A percentile compares a stretch with the other conserved stretches of the same genome.
These are phyloP conservation scores for Sphagnum tenellum DNA, from an alignment of 225 moss, liverwort and hornwort genomes.

Conservation along the genomic window DNA sequence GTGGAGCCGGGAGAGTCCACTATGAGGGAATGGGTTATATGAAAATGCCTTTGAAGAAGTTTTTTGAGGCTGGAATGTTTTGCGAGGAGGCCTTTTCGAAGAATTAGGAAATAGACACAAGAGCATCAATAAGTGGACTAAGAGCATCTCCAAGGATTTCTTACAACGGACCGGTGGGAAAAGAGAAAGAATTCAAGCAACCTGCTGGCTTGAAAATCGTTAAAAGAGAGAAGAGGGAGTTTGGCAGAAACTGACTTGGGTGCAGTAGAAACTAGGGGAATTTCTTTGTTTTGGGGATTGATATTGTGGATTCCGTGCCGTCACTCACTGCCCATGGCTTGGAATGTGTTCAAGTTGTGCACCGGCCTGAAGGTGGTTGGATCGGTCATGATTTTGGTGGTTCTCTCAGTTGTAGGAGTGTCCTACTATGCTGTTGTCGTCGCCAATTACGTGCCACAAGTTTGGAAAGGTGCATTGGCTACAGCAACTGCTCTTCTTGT, in stretches of 20 bases:
- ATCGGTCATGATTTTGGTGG: conserved; percentile 92
- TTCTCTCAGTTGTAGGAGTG: conserved; percentile 79
- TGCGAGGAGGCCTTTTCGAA: too few relatives aligned
- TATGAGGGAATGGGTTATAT: too few relatives aligned
- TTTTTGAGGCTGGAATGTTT: too few relatives aligned
- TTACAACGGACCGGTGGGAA: too few relatives aligned
- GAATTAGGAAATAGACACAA: too few relatives aligned
- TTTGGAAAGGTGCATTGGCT: conserved; percentile 52
- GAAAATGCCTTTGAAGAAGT: too few relatives aligned
- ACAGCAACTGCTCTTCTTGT: conserved; percentile 59
- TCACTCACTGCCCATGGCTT: conserved; percentile 69
- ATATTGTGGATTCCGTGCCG: neutral
- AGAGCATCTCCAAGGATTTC: too few relatives aligned
- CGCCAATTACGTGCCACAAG: conserved; percentile 76
- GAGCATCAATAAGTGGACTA: too few relatives aligned
- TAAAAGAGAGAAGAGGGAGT: conserved; percentile 13
- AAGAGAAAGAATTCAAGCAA: conserved; percentile 9
- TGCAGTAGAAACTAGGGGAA: conserved; percentile 22
- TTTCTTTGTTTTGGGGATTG: conserved; percentile 9
- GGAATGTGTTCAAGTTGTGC: conserved; percentile 97
- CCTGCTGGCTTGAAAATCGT: conserved; percentile 49
- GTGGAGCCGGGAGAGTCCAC: too few relatives aligned
- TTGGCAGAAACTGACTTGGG: conserved; percentile 10
- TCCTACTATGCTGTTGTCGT: conserved; percentile 97
- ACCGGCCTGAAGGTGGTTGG: conserved; percentile 90